Conservation (phyloP, 2,329 filamentous ascomycete species). For the Mollisiaceae sp. region DNA sequence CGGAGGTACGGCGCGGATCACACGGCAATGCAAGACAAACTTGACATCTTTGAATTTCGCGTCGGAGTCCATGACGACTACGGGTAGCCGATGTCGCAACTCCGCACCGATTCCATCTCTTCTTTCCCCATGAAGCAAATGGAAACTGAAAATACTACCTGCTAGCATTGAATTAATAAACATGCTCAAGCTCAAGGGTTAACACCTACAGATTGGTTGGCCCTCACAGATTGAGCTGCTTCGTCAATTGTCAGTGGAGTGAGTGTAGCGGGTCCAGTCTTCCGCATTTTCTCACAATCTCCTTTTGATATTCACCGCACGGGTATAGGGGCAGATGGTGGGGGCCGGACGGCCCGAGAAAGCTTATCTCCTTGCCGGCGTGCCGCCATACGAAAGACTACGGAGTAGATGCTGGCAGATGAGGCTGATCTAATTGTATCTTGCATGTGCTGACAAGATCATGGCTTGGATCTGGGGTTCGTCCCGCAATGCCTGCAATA, state of each 20-base stretch:
- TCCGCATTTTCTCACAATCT: background rate
- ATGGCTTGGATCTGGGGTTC: background rate
- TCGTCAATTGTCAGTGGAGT: background rate
- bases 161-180: background rate
- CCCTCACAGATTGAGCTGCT: background rate
- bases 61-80: background rate
- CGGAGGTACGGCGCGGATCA: constrained; percentile 4
- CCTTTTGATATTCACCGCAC: background rate
- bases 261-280: background rate
- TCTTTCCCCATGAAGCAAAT: background rate
- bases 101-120: background rate
- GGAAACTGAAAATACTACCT: background rate
- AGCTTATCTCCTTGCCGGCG: background rate
- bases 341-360: background rate
- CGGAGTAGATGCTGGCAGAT: constrained; percentile 1
- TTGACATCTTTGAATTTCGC: background rate
- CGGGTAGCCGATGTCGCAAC: background rate
- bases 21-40: background rate
- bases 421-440: background rate
- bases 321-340: background rate
- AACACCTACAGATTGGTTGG: background rate
- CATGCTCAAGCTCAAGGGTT: background rate
- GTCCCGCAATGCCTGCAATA: background rate
- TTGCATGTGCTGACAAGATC: background rate
- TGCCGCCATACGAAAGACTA: background rate